These are phyloP conservation scores for Silene uniflora DNA, from an alignment of 148 eudicot genomes.

Conservation along the genomic window DNA sequence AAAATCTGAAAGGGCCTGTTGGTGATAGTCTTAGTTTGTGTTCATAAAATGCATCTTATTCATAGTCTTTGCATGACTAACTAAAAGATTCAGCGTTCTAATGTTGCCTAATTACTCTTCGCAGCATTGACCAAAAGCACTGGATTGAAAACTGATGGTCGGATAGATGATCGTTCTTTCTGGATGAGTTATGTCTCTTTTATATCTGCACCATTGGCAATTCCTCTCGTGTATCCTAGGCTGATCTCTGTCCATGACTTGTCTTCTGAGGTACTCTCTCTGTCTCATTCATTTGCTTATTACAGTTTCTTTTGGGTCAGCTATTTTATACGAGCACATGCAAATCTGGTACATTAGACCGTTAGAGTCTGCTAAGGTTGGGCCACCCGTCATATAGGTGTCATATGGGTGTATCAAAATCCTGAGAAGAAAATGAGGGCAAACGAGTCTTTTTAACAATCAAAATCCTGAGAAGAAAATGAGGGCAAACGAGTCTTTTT, in stretches of 20 bases:
- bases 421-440: background rate
- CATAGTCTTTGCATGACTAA: background rate
- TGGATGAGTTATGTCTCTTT: constrained; percentile 85
- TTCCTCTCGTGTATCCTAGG: constrained; percentile 87
- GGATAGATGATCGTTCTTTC: constrained; percentile 76
- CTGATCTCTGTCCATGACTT: constrained; percentile 79
- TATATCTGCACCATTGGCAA: constrained; percentile 64
- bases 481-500: background rate
- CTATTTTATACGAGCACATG: background rate
- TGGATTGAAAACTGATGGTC: constrained; percentile 75
- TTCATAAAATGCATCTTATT: background rate
- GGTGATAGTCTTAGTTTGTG: background rate
- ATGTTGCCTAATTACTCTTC: constrained; percentile 16
- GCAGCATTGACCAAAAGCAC: constrained; percentile 76
- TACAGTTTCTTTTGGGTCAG: background rate
- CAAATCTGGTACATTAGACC: background rate
- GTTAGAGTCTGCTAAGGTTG: background rate
- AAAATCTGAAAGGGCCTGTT: background rate
- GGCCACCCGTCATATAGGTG: background rate
- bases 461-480: no score
- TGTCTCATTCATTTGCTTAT: background rate
- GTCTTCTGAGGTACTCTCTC: constrained; percentile 32
- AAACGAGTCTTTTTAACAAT: background rate
- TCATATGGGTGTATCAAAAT: background rate
- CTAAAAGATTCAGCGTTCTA: background rate